Percentiles rank a stretch among this genome's conserved stretches.
Evolutionary conservation across 2,329 filamentous ascomycete species (phyloP).

Genomic region (Myotisia sp.): DNA sequence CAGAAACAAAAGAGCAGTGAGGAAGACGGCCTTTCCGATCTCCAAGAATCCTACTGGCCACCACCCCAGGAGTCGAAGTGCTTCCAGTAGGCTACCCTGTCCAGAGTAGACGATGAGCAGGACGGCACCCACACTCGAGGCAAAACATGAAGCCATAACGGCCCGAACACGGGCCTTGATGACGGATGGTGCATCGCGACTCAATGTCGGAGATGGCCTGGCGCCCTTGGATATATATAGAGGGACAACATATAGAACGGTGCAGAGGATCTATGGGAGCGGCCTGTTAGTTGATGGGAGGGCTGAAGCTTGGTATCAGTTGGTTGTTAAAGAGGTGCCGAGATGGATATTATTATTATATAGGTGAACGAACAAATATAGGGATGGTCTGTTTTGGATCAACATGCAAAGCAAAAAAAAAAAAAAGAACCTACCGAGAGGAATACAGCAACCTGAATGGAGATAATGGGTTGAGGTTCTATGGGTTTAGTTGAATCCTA

Average conservation of each 20-base stretch:
- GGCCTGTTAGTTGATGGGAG: too few relatives aligned
- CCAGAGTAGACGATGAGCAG: conserved; percentile 47
- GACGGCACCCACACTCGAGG: conserved; percentile 53
- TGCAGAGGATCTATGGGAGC: conserved; percentile 65
- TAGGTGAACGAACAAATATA: too few relatives aligned
- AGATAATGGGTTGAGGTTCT: conserved; percentile 11
- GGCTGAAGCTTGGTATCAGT: too few relatives aligned
- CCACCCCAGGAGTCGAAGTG: conserved; percentile 59
- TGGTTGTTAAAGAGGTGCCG: too few relatives aligned
- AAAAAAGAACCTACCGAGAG: conserved; percentile 10
- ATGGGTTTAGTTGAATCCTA: too few relatives aligned
- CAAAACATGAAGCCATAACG: conserved; percentile 59
- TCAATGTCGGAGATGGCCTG: conserved; percentile 61
- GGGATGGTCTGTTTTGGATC: too few relatives aligned
- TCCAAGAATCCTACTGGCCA: conserved; percentile 61
- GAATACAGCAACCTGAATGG: conserved; percentile 7
- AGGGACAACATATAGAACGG: conserved; percentile 75
- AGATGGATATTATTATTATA: too few relatives aligned
- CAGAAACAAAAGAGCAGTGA: conserved; percentile 66
- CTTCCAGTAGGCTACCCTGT: conserved; percentile 37
- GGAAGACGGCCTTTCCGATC: conserved; percentile 46
- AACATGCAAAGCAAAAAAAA: too few relatives aligned
- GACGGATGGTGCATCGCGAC: conserved; percentile 75
- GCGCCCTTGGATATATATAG: conserved; percentile 75
- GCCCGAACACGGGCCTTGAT: conserved; percentile 75